Evolutionary conservation across 2,329 filamentous ascomycete species (phyloP), one percentile per base, ranked within the genome.

Genomic region (Huntiella decipiens): DNA sequence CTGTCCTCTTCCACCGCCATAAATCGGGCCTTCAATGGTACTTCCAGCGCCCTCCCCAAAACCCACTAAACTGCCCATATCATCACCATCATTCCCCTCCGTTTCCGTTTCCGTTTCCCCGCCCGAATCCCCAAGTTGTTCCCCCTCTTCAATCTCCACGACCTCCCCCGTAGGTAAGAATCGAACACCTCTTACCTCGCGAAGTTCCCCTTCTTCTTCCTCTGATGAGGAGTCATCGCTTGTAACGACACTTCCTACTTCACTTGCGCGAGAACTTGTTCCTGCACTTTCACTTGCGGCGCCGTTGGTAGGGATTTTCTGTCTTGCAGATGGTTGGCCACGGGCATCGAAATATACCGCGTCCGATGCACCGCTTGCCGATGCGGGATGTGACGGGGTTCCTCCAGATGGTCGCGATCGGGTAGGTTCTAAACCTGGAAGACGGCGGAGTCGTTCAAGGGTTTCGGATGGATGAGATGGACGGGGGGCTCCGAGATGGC

Each of bases 21-120:
- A 71, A 57, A 82, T 81, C 35, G 83, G 83, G 0, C 85, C 85
- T 50, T 78, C 84, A 48, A 87, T 78, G 4, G 85, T 85, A 59
- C 81, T 85, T 53, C 80, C 83, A 7, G 88, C 87, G 32, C 87
- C 88, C 60, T 95, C 87, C 43, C 88, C 88, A 54, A 95, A 95
- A 0, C 82, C 88, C 7, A 95, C 88, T 4, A 95, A 68, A 51
- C 81, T 88, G 2, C 79, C 83, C 44, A 77, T 79, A 5, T 79
- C 81, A 55, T 93, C 85, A 49, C 81, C 82, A 53, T 84, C 82
- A 50, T 74, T 70, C 49, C 64, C 72, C 3, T 65, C 69, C 15
- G 64, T 65, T 28, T 28, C 22, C 6, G 22, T 2, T 67, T 61
- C 34, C 68, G 73, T 12, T 63, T 65, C 32, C 58, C 63, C 2